Percentiles rank a stretch among this genome's conserved stretches.
Conservation (phyloP, 2,329 filamentous ascomycete genomes). For the Boeremia exigua region DNA sequence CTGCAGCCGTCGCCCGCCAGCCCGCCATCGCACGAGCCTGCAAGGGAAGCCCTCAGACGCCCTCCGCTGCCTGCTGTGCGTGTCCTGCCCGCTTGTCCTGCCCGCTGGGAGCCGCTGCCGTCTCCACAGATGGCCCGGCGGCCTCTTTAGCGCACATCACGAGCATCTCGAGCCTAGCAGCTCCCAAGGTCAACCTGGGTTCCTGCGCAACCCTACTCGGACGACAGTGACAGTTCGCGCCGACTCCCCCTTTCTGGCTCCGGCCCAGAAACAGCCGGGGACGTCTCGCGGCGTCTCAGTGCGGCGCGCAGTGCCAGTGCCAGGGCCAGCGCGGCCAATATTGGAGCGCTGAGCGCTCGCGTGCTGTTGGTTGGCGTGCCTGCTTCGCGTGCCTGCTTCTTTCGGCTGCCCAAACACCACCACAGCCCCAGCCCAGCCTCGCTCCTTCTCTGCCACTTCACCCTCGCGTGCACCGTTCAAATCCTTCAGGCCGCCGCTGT, state of each 20-base stretch:
- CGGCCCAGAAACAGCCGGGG: not conserved
- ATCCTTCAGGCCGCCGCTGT: not conserved
- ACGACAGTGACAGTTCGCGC: not conserved
- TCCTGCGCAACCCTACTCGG: conserved; percentile 4
- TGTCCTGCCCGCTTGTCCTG: conserved; percentile 1
- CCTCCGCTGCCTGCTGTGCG: not conserved
- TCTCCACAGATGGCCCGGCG: conserved; percentile 7
- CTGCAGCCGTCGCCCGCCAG: not conserved
- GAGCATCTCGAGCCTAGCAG: conserved; percentile 3
- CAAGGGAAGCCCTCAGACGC: conserved; percentile 3
- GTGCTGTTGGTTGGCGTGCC: conserved; percentile 6
- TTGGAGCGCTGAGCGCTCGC: not conserved
- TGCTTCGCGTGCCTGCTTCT: conserved; percentile 10
- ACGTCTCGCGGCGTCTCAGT: not conserved
- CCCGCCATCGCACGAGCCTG: conserved; percentile 5
- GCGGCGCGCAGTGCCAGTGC: not conserved
- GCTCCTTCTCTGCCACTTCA: conserved; percentile 10
- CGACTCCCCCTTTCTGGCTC: not conserved
- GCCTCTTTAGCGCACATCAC: conserved; percentile 1
- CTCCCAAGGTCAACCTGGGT: conserved; percentile 6
- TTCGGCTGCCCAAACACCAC: conserved; percentile 12
- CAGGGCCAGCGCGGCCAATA: not conserved
- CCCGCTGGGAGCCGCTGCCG: not conserved
- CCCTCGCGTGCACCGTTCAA: not conserved
- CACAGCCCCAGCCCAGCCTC: conserved; percentile 2